phyloP scores from a whole-genome alignment of 108 stramenopile species.

The Aurantiochytrium sp. region DNA sequence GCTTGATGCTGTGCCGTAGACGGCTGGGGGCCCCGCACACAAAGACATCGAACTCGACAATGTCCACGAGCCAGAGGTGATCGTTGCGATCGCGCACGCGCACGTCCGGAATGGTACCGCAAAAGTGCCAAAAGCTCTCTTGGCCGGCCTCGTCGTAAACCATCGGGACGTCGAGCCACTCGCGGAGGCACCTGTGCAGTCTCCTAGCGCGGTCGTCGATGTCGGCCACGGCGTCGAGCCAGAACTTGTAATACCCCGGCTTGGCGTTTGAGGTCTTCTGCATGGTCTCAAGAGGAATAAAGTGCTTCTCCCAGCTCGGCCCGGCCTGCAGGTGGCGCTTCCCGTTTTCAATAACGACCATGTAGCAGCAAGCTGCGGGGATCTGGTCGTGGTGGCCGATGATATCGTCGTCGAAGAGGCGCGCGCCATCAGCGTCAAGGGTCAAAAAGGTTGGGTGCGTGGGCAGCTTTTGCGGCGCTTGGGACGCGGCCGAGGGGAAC shows the following conservation, averaged over 20 bases:
- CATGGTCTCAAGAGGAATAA: neutral
- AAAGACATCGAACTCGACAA: neutral
- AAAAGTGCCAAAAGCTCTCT: neutral
- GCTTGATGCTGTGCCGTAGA: neutral
- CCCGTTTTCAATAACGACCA: neutral
- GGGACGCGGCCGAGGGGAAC: neutral
- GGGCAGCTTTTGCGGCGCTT: neutral
- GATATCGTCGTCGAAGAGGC: neutral
- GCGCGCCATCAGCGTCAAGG: neutral
- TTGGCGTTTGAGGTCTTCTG: neutral
- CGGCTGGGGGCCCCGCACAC: neutral
- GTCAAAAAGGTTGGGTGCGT: neutral
- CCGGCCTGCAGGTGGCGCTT: neutral
- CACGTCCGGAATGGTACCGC: neutral
- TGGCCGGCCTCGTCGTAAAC: neutral
- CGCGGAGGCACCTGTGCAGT: neutral
- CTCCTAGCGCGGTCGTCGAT: neutral
- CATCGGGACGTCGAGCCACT: neutral
- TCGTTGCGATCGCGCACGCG: neutral
- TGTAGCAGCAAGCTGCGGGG: neutral
- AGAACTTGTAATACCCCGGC: neutral
- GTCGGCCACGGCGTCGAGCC: neutral
- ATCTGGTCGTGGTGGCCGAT: neutral
- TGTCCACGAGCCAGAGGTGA: neutral
- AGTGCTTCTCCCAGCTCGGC: neutral